Percentiles rank a stretch among this genome's conserved stretches.
Conservation (phyloP, 2,329 filamentous ascomycete species). For the Coniochaeta sp. region DNA sequence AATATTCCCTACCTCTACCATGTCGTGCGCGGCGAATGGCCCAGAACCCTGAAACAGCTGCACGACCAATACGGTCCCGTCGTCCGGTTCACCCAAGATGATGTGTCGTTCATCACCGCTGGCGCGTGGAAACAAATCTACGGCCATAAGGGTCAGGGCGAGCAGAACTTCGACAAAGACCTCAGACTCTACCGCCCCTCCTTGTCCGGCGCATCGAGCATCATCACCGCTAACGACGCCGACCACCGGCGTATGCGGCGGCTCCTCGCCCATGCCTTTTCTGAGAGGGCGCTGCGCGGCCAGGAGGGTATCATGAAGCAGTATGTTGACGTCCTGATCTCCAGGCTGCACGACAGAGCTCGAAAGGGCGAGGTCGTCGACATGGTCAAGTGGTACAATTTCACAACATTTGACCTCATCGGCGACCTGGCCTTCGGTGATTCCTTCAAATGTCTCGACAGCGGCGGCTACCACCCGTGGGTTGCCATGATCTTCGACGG, state of each 20-base stretch:
- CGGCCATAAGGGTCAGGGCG: slow-evolving; percentile 16
- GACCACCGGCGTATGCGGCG: slow-evolving; percentile 23
- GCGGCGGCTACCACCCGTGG: slow-evolving; percentile 20
- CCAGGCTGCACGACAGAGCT: slow-evolving; percentile 11
- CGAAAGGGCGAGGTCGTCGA: slow-evolving; percentile 3
- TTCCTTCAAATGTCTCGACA: slow-evolving; percentile 29
- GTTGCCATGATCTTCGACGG: slow-evolving; percentile 15
- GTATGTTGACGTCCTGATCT: slow-evolving; percentile 20
- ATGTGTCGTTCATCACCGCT: slow-evolving; percentile 31
- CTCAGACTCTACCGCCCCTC: not conserved
- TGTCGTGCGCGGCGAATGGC: not conserved
- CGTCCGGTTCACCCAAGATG: slow-evolving; percentile 34
- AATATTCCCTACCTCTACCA: not conserved
- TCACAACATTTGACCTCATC: slow-evolving; percentile 31
- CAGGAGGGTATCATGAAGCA: slow-evolving; percentile 22
- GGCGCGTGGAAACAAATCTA: slow-evolving; percentile 26
- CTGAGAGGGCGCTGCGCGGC: slow-evolving; percentile 14
- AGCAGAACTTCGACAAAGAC: not conserved
- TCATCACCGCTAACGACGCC: slow-evolving; percentile 18
- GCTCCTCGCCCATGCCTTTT: slow-evolving; percentile 17
- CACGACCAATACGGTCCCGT: slow-evolving; percentile 20
- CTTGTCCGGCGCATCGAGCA: slow-evolving; percentile 17
- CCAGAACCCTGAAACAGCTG: not conserved
- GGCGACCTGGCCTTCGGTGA: slow-evolving; percentile 36
- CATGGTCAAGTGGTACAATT: slow-evolving; percentile 14